Evolutionary conservation across 2,329 filamentous ascomycete species (phyloP).

Genomic region (Juglanconis juglandina): DNA sequence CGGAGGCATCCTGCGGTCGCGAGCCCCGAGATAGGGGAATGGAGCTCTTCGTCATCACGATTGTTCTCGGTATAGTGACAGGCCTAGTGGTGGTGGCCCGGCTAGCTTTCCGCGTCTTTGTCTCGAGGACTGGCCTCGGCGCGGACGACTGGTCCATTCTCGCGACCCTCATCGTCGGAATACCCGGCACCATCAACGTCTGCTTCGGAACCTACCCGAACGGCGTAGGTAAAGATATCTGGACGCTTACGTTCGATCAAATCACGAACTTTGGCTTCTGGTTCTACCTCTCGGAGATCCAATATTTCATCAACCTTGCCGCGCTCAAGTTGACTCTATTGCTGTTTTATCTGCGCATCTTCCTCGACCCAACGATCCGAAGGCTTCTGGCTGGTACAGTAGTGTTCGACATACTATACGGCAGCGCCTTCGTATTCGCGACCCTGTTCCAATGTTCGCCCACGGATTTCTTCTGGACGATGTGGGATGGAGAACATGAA

Average conservation of each 20-base stretch:
- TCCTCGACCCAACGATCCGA: background rate
- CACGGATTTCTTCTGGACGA: slow-evolving; percentile 37
- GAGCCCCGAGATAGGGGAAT: background rate
- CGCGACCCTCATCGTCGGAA: slow-evolving; percentile 12
- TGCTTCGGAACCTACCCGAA: slow-evolving; percentile 11
- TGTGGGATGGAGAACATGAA: slow-evolving; percentile 36
- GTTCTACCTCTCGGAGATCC: slow-evolving; percentile 24
- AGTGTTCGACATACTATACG: slow-evolving; percentile 11
- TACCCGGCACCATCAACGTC: slow-evolving; percentile 18
- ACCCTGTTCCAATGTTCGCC: slow-evolving; percentile 38
- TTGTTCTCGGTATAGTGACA: slow-evolving; percentile 8
- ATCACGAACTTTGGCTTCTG: slow-evolving; percentile 25
- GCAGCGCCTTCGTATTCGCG: slow-evolving; percentile 30
- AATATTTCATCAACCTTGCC: slow-evolving; percentile 14
- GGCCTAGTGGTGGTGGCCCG: slow-evolving; percentile 2
- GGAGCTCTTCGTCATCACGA: background rate
- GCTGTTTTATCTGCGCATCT: slow-evolving; percentile 16
- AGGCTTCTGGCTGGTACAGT: slow-evolving; percentile 7
- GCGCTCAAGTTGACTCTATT: slow-evolving; percentile 10
- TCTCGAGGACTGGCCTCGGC: slow-evolving; percentile 9
- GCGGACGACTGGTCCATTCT: slow-evolving; percentile 21
- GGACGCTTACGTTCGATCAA: slow-evolving; percentile 24
- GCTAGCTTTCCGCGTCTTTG: slow-evolving; percentile 17
- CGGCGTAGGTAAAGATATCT: slow-evolving; percentile 27
- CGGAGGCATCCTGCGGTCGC: slow-evolving; percentile 1